Base-by-base conservation (phyloP, 306 rosid genomes). In the Dryas alaskensis region DNA sequence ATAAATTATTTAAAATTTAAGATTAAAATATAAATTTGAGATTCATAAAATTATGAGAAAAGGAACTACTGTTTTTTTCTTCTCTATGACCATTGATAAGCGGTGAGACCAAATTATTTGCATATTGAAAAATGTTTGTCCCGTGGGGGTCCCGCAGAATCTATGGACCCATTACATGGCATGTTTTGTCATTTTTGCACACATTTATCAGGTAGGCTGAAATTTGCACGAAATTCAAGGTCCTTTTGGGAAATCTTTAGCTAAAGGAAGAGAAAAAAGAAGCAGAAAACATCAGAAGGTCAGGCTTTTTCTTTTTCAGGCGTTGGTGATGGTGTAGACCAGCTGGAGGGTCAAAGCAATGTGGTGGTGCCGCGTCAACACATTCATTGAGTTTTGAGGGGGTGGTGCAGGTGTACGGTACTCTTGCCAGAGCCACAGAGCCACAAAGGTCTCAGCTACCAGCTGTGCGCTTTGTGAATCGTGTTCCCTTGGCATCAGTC, bases 341-440 rank as follows among this genome's bases (percentile, higher is more conserved):
- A 58, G 73, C 61, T 17, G 60, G 39, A 17, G 0, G 43, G 59
- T 70, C 61, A 47, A 47, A 43, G 17, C 62, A 58, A 54, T 40
- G 4, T 11, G 8, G 10, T 7, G 7, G 16, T 42, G 67, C 42
- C 65, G 53, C 66, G 77, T 78, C 67, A 67, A 27, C 44, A 43
- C 3, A 8, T 4, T 6, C 1, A 48, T 19, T 8, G 17, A 54
- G 3, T 25, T 8, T 55, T 55, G 63, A 6, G 25, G 2, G 4
- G 10, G 1, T 4, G 70, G 1, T 4, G 70, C 70, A 60, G 58
- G 70, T 40, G 80, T 68, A 76, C 81, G 45, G 75, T 68, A 44
- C 49, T 7, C 67, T 66, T 52, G 57, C 67, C 19, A 19, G 17
- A n/a, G 49, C 4, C 65, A 60, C 16, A 2, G 45, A 69, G 62